Conservation (phyloP, 75 land plant species). For the Selaginella moellendorffii region DNA sequence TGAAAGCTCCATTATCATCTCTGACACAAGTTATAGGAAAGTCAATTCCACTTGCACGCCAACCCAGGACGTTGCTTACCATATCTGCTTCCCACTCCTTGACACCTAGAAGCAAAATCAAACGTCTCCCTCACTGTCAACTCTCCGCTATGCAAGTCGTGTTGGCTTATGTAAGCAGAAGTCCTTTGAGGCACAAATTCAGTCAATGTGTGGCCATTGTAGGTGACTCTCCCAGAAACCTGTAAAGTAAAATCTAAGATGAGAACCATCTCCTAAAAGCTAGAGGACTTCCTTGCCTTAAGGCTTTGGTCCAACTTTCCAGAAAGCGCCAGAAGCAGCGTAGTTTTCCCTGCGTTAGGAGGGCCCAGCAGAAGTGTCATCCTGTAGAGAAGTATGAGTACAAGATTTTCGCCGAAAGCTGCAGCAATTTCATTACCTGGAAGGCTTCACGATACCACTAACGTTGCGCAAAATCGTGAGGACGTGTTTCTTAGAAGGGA, state of each 20-base stretch:
- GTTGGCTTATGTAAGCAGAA: constrained; percentile 20
- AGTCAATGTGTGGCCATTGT: constrained; percentile 16
- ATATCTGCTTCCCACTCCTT: constrained; percentile 20
- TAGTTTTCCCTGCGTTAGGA: constrained; percentile 15
- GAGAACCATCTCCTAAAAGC: no score
- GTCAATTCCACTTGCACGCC: no score
- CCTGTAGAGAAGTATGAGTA: no score
- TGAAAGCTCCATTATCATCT: constrained; percentile 45
- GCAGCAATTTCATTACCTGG: constrained; percentile 44
- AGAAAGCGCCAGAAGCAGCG: constrained; percentile 12
- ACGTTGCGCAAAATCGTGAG: constrained; percentile 36
- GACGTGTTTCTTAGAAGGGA: constrained; percentile 27
- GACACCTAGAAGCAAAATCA: constrained; percentile 17
- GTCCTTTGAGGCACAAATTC: constrained; percentile 23
- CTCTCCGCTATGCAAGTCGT: constrained; percentile 14
- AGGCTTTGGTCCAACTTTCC: no score
- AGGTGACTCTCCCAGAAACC: constrained; percentile 19
- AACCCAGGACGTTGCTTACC: no score
- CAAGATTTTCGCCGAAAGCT: no score
- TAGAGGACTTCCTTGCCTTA: no score
- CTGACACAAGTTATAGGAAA: no score
- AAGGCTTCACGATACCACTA: constrained; percentile 48
- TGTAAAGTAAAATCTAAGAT: no score
- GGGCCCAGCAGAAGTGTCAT: constrained; percentile 1
- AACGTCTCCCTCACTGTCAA: constrained; percentile 25